Evolutionary conservation across 345 rosid species (phyloP).

Genomic region (Psidium friedrichsthalianum): DNA sequence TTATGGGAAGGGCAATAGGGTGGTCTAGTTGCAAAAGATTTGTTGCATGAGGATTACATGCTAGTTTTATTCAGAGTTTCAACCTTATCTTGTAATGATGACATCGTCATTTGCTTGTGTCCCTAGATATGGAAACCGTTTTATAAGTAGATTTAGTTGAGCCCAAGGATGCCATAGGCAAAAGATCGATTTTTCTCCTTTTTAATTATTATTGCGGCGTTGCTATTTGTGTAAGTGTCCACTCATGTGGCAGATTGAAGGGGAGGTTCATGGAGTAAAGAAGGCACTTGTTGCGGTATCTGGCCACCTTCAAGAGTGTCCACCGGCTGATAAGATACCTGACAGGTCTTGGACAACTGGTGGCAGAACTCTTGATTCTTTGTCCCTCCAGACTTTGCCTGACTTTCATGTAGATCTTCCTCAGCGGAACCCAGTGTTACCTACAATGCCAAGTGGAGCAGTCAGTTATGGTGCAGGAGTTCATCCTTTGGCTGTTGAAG

Average conservation of each 20-base stretch:
- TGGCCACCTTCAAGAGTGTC: conserved; percentile 68
- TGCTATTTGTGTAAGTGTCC: conserved; percentile 1
- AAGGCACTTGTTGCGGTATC: conserved; percentile 70
- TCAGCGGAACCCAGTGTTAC: conserved; percentile 12
- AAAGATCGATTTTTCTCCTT: not conserved
- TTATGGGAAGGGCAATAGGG: not conserved
- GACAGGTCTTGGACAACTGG: conserved; percentile 30
- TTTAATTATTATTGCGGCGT: not conserved
- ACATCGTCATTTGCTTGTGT: not conserved
- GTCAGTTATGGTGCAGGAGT: conserved; percentile 21
- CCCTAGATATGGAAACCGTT: not conserved
- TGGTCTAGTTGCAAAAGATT: not conserved
- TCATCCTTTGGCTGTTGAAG: conserved; percentile 33
- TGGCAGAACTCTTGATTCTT: conserved; percentile 26
- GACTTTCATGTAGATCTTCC: conserved; percentile 20
- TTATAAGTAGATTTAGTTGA: not conserved
- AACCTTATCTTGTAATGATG: not conserved
- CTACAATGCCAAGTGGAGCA: conserved; percentile 23
- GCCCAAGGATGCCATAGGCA: not conserved
- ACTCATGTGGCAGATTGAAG: conserved; percentile 58
- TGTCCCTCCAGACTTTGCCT: conserved; percentile 20
- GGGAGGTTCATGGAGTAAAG: conserved; percentile 52
- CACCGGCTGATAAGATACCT: conserved; percentile 16
- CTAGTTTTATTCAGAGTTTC: not conserved
- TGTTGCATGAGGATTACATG: not conserved